Evolutionary conservation across 2,329 filamentous ascomycete genomes (phyloP).

Genomic region (Stromatinia cepivora): DNA sequence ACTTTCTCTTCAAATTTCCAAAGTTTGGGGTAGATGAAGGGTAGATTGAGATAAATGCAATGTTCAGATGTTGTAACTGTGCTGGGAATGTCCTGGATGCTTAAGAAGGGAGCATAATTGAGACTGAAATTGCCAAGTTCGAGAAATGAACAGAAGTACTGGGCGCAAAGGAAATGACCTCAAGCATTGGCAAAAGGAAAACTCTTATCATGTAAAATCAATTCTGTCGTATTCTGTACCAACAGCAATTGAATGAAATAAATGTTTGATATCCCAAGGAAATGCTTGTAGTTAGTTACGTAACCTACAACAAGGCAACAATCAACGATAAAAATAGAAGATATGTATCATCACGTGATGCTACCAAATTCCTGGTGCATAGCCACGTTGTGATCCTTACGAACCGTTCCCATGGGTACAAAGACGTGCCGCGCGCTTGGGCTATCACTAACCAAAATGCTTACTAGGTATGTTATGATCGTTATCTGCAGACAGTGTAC

Average conservation of each 20-base stretch:
- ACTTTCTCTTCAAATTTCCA: background rate
- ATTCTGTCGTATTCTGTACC: background rate
- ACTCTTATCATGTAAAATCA: background rate
- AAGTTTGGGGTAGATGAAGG: slow-evolving; percentile 4
- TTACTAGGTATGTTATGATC: background rate
- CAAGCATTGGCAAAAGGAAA: background rate
- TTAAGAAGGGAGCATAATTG: background rate
- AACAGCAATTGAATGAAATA: slow-evolving; percentile 1
- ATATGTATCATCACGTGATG: background rate
- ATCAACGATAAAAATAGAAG: background rate
- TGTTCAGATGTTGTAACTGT: background rate
- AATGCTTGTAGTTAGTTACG: background rate
- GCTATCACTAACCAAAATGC: background rate
- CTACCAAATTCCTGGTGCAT: background rate
- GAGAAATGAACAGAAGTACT: background rate
- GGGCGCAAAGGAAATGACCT: background rate
- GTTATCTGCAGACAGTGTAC: slow-evolving; percentile 5
- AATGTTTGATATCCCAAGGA: slow-evolving; percentile 5
- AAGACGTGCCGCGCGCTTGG: slow-evolving; percentile 6
- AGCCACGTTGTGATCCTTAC: slow-evolving; percentile 6
- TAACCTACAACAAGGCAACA: background rate
- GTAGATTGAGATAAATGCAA: slow-evolving; percentile 7
- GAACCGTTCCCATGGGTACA: slow-evolving; percentile 13
- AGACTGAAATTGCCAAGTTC: background rate
- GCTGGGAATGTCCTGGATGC: background rate